phyloP scores from a whole-genome alignment of 345 rosid species.

The Hibiscus syriacus region DNA sequence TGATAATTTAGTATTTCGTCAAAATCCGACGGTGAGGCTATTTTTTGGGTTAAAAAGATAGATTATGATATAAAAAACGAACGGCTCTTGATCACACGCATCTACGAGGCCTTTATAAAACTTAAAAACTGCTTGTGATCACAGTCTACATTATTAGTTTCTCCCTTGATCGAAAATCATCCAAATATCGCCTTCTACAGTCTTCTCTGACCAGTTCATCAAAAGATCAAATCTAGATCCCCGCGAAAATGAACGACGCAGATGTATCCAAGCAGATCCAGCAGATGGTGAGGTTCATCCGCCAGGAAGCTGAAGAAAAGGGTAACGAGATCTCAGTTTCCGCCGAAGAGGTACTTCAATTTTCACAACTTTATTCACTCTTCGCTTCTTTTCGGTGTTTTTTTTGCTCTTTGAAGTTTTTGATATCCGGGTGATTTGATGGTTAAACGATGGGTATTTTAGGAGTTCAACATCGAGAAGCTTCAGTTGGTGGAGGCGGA shows the following conservation, averaged over 20 bases:
- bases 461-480: no score
- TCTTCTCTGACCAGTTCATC: background rate
- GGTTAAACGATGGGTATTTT: background rate
- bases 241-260: no score
- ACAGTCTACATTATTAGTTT: background rate
- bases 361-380: background rate
- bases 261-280: no score
- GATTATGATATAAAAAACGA: no score
- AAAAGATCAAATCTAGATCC: background rate
- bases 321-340: no score
- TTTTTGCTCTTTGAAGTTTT: no score
- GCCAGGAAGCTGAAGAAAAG: constrained; percentile 93
- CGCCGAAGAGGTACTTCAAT: no score
- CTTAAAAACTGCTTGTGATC: background rate
- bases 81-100: background rate
- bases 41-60: no score
- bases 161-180: background rate
- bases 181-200: background rate
- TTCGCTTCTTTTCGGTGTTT: no score
- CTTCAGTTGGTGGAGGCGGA: no score
- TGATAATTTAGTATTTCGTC: no score
- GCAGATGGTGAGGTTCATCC: constrained; percentile 97
- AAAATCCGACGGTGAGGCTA: no score
- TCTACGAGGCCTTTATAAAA: background rate
- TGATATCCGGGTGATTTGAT: constrained; percentile 3